Evolutionary conservation across 2,329 filamentous ascomycete species (phyloP), one percentile per base, ranked within the genome.

Genomic region (Rutstroemia sp.): DNA sequence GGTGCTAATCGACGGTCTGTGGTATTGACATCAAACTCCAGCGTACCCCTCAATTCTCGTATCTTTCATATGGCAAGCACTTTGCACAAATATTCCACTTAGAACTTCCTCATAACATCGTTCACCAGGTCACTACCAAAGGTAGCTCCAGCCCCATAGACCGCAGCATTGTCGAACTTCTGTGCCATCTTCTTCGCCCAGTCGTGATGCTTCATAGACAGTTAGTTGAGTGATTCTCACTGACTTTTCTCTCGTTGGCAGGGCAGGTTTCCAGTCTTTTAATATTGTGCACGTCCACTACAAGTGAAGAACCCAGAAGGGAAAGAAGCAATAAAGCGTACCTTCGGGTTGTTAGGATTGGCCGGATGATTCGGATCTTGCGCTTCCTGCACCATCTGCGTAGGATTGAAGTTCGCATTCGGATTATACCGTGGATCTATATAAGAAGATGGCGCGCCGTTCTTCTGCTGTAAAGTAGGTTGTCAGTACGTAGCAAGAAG

Each of bases 121-220:
- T 56, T 56, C 9, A 56, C 40, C 9, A 56, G 51, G 69, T 65
- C 64, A 9, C 61, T 60, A 21, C 67, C 66, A 55, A 67, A 67
- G 0, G 65, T 68, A 0, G 68, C 66, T 1, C 67, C 68, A 3
- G 68, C 68, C 5, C 66, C 67, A 57, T 67, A 67, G 36, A 69
- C 60, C 0, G 64, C 67, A 4, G 68, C 68, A 48, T 66, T 65
- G 2, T 67, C 68, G 38, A 69, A 65, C 46, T 60, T 66, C 0
- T 38, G 45, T 14, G 60, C 63, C 58, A 68, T 60, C 9, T 60
- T 61, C 56, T 62, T 64, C 1, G 56, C 64, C 65, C 66, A 68
- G 44, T 68, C 64, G 30, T 66, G 65, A 55, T 68, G 66, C 57
- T 65, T 36, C 30, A 12, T 25, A n/a, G 6, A 48, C 7, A 19